Base-by-base conservation (phyloP, 139 green algal species). In the Edaphochlamys debaryana region DNA sequence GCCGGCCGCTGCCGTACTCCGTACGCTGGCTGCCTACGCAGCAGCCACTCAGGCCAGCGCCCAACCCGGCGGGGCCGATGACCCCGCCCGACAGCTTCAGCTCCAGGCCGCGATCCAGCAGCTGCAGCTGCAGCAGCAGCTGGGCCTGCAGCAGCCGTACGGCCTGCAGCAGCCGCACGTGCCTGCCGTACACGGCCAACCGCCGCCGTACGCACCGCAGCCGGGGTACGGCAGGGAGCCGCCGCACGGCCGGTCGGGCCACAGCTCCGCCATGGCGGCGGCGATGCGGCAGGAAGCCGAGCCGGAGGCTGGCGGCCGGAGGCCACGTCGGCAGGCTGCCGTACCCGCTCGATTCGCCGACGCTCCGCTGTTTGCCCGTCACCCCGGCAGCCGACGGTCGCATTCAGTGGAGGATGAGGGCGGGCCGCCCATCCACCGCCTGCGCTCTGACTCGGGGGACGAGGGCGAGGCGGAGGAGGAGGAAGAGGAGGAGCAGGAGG, bases 331-430 rank as follows among this genome's bases (percentile, higher is more conserved):
- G 13, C 64, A 62, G 19, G 76, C 76, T 3, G 37, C 76, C 25
- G 76, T 82, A 27, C 76, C 76, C 1, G 76, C 76, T 8, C 76
- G 76, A 32, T 82, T 82, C 45, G 42, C 42, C 1, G 76, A 82
- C 34, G 32, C 76, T n/a, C 22, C 19, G n/a, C 76, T 73, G 23
- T 82, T 74, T 34, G 36, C 56, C 56, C 23, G 73, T 19, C 36
- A n/a, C 36, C 8, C 64, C 34, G 27, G 13, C 58, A 25, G 58
- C 27, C 58, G 58, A 11, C 58, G 58, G 29, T 17, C 8, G 58
- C 58, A n/a, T n/a, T n/a, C n/a, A 9, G 64, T 58, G 17, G 73
- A 56, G 23, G 56, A 80, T 37, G 73, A 56, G 17, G 37, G 15
- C 9, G 56, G 13, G 60, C 29, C n/a, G 62, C 15, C 29, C 52